Evolutionary conservation across 805 yeast species (phyloP), one percentile per base, ranked within the genome.

Genomic region (Pichia deserticola): DNA sequence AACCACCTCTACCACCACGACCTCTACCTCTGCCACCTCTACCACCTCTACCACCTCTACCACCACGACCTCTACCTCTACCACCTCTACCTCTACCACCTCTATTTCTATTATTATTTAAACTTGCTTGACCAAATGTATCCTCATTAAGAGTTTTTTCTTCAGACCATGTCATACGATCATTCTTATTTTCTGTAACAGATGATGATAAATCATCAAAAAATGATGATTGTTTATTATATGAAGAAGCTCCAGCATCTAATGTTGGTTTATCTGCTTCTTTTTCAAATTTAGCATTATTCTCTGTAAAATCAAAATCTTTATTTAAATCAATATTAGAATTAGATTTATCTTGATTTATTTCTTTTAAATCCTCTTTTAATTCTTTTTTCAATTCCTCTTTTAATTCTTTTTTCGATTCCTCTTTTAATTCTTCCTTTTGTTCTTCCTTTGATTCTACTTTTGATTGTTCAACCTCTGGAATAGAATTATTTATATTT

Each of bases 171-270:
- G 81, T 76, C 78, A 80, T 71, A 54, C 68, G 59, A 28, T 63
- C 67, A 32, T 63, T 65, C 8, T 65, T 61, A 29, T 67, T 61
- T 44, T 75, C 75, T 47, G 75, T 77, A 37, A 82, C 73, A 5
- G 89, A 82, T 10, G 89, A 78, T 10, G 95, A 85, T 50, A 92
- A 79, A 53, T 78, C 79, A 67, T 93, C 98, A 61, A 92, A 92
- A 66, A 93, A 92, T 1, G 97, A 89, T 12, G 89, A 79, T 60
- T 78, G 77, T 65, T 83, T 89, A 70, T 89, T 78, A 71, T 93
- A 93, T 32, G 74, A 78, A 25, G 74, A 78, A 25, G 66, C 60
- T 30, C 65, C 68, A 28, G 62, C 67, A 15, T 53, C 63, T 9
- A 57, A 55, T 7, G 42, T n/a, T 5, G 61, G 58, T 9, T 49